These are phyloP conservation scores for Lablab purpureus DNA, from an alignment of 306 rosid species.

Conservation along the genomic window DNA sequence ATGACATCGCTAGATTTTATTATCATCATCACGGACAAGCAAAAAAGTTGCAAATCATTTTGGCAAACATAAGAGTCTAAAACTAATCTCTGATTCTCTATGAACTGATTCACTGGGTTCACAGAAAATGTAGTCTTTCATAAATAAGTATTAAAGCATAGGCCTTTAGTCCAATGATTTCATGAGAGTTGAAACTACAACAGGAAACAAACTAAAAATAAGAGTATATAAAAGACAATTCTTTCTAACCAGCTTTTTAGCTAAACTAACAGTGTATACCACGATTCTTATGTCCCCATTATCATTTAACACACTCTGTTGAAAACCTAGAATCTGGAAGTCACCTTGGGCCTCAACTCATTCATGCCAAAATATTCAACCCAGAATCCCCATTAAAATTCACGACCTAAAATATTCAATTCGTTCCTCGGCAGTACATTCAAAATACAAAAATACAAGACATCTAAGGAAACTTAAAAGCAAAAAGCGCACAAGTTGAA, in stretches of 20 bases:
- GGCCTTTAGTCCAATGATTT: constrained; percentile 5
- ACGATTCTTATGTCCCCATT: neutral
- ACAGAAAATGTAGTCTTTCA: constrained; percentile 12
- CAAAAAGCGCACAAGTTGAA: neutral
- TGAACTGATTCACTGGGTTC: constrained; percentile 4
- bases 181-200: too few species aligned
- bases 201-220: neutral
- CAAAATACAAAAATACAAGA: neutral
- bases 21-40: neutral
- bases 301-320: neutral
- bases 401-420: neutral
- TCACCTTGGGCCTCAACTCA: neutral
- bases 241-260: too few species aligned
- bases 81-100: neutral
- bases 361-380: neutral
- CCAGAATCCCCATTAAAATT: neutral
- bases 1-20: neutral
- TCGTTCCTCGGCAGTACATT: too few species aligned
- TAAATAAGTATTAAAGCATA: neutral
- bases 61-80: neutral
- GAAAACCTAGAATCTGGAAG: neutral
- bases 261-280: neutral
- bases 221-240: neutral
- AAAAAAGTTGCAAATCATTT: neutral
- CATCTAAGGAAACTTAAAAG: neutral